Evolutionary conservation across 2,329 filamentous ascomycete species (phyloP), one percentile per base, ranked within the genome.

Genomic region (Fusarium caatingaense): DNA sequence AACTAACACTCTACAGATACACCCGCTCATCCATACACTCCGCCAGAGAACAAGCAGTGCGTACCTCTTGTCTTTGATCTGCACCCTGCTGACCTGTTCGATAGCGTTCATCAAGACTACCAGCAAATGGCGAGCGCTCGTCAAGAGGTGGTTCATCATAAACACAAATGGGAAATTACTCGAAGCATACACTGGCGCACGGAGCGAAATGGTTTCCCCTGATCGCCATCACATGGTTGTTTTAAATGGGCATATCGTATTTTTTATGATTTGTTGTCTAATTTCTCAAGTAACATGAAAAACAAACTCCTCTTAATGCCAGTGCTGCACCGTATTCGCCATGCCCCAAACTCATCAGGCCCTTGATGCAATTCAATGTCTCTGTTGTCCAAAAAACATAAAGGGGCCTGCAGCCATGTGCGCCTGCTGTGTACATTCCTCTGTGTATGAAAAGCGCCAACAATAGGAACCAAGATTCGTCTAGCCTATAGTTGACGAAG

Each of bases 11-110:
- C 3, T 18, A 18, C 11, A 83, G 81, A 21, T 82, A 82, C 47
- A 81, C 80, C n/a, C 77, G 79, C 23, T 81, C 81, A 11, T 82
- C 81, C 4, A 83, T 83, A 44, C 77, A 77, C 58, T 75, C 77
- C 10, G 81, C 81, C 18, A 76, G 79, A 56, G 76, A 82, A 68
- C 67, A 74, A 64, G 72, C 72, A 59, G 72, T 75, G 58, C 12
- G 72, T 41, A 2, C 25, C n/a, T 34, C 28, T 15, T 27, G 37
- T 21, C 45, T 30, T 48, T 16, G 11, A 28, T 37, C 7, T 46
- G 8, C 28, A 16, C 12, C 15, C n/a, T n/a, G 23, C 56, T 72
- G 18, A 72, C 23, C 51, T n/a, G 12, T 28, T 23, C 10, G 7
- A 41, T 25, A 71, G 69, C 66, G 40, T 44, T 51, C 63, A 8